Conservation (phyloP, 345 rosid genomes). For the Pistacia integerrima region DNA sequence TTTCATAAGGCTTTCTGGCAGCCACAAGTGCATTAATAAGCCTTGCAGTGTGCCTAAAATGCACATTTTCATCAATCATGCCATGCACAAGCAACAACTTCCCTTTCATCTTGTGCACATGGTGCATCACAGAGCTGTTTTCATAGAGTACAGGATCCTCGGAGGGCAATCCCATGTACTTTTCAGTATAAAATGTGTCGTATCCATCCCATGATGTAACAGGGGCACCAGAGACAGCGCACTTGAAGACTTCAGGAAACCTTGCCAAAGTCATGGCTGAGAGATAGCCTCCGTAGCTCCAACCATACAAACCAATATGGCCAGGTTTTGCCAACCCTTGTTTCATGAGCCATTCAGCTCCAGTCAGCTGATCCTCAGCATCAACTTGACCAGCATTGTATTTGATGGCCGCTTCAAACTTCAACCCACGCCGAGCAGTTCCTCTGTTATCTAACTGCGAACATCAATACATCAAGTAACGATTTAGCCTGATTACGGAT, state of each 20-base stretch:
- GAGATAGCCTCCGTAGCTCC: conserved; percentile 98
- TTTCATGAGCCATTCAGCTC: conserved; percentile 82
- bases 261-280: conserved; percentile 69
- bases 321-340: conserved; percentile 71
- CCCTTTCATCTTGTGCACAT: conserved; percentile 63
- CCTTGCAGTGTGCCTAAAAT: conserved; percentile 90
- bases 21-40: conserved; percentile 80
- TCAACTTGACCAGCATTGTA: conserved; percentile 60
- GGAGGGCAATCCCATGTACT: conserved; percentile 88
- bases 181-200: conserved; percentile 89
- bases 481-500: neutral
- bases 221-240: conserved; percentile 86
- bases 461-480: neutral
- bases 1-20: conserved; percentile 69
- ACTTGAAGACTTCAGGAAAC: conserved; percentile 67
- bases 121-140: conserved; percentile 74
- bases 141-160: conserved; percentile 43
- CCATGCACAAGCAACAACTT: conserved; percentile 79
- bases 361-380: conserved; percentile 78
- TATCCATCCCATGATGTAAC: conserved; percentile 98
- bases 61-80: conserved; percentile 96
- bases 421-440: conserved; percentile 83
- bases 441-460: conserved; percentile 94
- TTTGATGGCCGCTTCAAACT: conserved; percentile 76
- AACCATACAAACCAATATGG: conserved; percentile 76